Evolutionary conservation across 1,139 yeast species (phyloP).

Genomic region (Kodamaea suecica): DNA sequence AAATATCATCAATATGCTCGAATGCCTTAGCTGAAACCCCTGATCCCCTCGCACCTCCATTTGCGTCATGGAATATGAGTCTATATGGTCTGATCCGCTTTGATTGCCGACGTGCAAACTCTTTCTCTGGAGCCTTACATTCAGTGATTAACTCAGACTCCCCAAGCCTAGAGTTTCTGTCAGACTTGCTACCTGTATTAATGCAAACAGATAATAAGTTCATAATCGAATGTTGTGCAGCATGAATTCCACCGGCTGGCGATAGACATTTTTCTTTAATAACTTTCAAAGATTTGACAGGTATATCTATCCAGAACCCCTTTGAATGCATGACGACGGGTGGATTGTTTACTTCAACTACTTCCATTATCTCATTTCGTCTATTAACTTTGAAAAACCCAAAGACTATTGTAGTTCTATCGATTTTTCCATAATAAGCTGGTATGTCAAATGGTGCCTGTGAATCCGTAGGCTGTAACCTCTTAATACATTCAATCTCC

Average conservation of each 20-base stretch:
- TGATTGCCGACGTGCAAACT: conserved; percentile 72
- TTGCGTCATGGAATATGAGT: conserved; percentile 75
- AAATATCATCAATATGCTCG: conserved; percentile 65
- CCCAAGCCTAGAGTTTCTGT: conserved; percentile 42
- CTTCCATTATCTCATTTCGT: conserved; percentile 76
- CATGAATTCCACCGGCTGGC: conserved; percentile 92
- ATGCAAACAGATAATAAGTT: conserved; percentile 64
- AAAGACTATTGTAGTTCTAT: conserved; percentile 73
- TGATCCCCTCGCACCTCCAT: conserved; percentile 74
- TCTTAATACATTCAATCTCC: conserved; percentile 63
- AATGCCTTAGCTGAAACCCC: conserved; percentile 80
- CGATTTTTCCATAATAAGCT: conserved; percentile 69
- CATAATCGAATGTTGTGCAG: conserved; percentile 88
- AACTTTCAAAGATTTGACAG: conserved; percentile 56
- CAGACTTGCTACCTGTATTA: conserved; percentile 36
- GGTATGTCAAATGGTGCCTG: conserved; percentile 50
- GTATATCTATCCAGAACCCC: conserved; percentile 92
- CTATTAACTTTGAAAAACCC: conserved; percentile 88
- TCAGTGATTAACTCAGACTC: conserved; percentile 80
- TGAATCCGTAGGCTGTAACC: conserved; percentile 31
- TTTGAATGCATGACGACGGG: conserved; percentile 67
- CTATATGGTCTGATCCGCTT: conserved; percentile 79
- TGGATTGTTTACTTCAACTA: conserved; percentile 88
- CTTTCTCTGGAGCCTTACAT: conserved; percentile 96
- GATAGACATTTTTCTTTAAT: conserved; percentile 57